Base-by-base conservation (phyloP, 2,329 filamentous ascomycete species). In the Colletotrichum lupini region DNA sequence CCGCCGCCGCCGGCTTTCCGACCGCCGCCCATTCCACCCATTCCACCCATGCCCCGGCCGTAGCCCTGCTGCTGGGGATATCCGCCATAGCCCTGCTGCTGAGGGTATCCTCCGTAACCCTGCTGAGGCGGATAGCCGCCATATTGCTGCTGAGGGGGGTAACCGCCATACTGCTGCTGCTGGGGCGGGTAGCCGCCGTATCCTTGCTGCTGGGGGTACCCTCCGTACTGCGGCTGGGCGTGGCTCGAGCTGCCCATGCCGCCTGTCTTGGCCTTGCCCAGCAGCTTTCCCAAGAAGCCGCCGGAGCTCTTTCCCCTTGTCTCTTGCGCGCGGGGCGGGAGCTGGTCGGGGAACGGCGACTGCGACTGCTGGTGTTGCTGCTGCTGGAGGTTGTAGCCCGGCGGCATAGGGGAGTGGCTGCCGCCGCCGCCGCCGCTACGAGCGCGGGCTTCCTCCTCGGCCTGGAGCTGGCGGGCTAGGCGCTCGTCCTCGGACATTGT, bases 391-490 rank as follows among this genome's bases (percentile, higher is more conserved):
- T 24, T 78, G 76, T 66, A 76, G 78, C 72, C 76, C 76, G 69
- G 79, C 75, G 74, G 83, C 59, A 78, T 77, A 68, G 68, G 76
- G 26, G 76, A 79, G 68, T 75, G 74, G 71, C 82, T 83, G 19
- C 42, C 42, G 26, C 82, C 82, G 19, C 77, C 79, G 60, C 76
- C 76, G 26, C 64, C 74, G 64, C 77, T 77, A 70, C 80, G 77
- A 63, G 75, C 80, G 80, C 19, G 87, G 87, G 57, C 90, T 75
- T 97, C 89, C 82, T 98, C 95, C 82, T 98, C 94, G 57, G 93
- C 93, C 81, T 98, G 95, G 55, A 98, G 85, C 79, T 91, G 90
- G 53, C 93, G 89, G 8, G 95, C 95, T 11, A 95, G 85, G 30
- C 88, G 88, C 72, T 93, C 94, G 80, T 97, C 95, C 59, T 93